Conservation (phyloP, 1,284 basidiomycete species). For the Ceratobasidium papillatum region DNA sequence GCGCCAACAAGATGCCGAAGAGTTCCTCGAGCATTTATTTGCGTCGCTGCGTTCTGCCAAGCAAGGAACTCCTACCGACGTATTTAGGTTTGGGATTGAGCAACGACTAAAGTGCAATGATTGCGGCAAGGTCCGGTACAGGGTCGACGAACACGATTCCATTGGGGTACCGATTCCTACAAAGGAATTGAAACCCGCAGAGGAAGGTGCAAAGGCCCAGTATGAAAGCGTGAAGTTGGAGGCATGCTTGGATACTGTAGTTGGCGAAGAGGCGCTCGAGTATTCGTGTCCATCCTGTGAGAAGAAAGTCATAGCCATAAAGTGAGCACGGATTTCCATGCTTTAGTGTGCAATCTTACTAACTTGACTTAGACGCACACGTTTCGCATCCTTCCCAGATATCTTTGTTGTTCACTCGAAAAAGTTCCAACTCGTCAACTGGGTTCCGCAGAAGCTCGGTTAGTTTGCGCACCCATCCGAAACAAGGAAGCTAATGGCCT, state of each 20-base stretch:
- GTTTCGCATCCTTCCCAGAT: conserved; percentile 88
- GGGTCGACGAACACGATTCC: conserved; percentile 79
- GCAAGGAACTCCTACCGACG: conserved; percentile 69
- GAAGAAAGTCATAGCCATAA: conserved; percentile 70
- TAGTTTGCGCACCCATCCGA: conserved; percentile 47
- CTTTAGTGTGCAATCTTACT: conserved; percentile 1
- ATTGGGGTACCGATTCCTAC: conserved; percentile 84
- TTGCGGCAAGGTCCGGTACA: conserved; percentile 90
- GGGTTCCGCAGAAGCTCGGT: conserved; percentile 97
- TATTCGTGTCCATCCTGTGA: conserved; percentile 71
- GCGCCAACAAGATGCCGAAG: conserved; percentile 97
- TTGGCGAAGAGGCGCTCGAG: conserved; percentile 75
- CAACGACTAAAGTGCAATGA: conserved; percentile 84
- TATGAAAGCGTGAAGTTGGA: conserved; percentile 78
- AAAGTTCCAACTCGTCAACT: conserved; percentile 95
- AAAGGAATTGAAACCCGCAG: conserved; percentile 51
- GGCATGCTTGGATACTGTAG: conserved; percentile 73
- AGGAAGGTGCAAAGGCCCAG: conserved; percentile 66
- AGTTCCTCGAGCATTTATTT: conserved; percentile 89
- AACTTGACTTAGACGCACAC: conserved; percentile 62
- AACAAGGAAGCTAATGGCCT: background rate
- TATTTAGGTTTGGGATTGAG: conserved; percentile 86
- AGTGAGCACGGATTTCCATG: conserved; percentile 55
- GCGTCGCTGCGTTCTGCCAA: conserved; percentile 65
- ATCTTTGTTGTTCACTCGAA: conserved; percentile 90